Conservation (phyloP, 805 yeast genomes). For the Kazachstania psychrophila region DNA sequence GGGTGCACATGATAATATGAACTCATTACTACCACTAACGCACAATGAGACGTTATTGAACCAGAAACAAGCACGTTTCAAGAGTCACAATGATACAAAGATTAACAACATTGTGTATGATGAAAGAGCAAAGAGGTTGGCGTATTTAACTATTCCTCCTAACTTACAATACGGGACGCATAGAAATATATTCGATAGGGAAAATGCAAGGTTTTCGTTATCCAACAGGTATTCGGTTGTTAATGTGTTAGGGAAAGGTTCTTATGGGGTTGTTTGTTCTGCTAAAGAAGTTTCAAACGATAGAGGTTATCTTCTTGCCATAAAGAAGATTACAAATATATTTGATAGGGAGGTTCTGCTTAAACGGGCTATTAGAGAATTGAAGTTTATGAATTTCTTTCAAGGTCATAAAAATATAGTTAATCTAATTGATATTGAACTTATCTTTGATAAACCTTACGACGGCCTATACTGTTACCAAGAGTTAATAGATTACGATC, state of each 20-base stretch:
- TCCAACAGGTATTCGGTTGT: conserved; percentile 51
- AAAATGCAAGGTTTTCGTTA: conserved; percentile 51
- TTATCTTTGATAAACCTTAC: conserved; percentile 54
- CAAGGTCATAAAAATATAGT: conserved; percentile 82
- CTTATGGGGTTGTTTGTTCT: conserved; percentile 79
- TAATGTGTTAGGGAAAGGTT: conserved; percentile 66
- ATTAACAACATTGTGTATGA: no score
- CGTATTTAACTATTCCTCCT: no score
- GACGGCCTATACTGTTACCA: conserved; percentile 87
- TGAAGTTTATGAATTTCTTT: conserved; percentile 70
- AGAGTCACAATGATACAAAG: no score
- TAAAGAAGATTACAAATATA: conserved; percentile 70
- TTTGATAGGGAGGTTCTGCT: conserved; percentile 57
- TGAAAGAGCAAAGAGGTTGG: no score
- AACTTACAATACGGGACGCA: no score
- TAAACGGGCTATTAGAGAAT: conserved; percentile 75
- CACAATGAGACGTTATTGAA: no score
- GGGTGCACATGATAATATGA: no score
- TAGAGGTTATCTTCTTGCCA: conserved; percentile 40
- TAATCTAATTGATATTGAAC: conserved; percentile 62
- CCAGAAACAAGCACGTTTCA: no score
- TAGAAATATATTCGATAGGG: conserved; percentile 31
- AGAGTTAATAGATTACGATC: conserved; percentile 74
- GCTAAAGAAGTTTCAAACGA: conserved; percentile 37
- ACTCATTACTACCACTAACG: no score